Evolutionary conservation across 345 rosid genomes (phyloP).

Genomic region (Euphorbia lathyris): DNA sequence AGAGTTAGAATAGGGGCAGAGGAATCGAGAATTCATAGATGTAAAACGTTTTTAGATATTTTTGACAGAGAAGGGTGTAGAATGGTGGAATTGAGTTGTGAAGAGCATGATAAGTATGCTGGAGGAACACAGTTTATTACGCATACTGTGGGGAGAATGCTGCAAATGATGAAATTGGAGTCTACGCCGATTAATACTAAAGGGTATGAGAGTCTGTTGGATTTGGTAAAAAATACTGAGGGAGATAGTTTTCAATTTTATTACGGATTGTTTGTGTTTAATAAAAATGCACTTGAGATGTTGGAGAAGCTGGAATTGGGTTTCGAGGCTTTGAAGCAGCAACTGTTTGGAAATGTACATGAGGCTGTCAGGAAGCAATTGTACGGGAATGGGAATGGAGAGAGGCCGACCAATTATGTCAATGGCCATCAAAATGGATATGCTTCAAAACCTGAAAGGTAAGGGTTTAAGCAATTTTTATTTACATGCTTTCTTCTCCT

Average conservation of each 20-base stretch:
- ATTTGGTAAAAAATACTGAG: slow-evolving; percentile 46
- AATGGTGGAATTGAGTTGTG: slow-evolving; percentile 61
- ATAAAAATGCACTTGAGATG: slow-evolving; percentile 57
- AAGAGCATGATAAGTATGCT: slow-evolving; percentile 49
- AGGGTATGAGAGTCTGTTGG: slow-evolving; percentile 50
- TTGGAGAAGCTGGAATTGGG: slow-evolving; percentile 66
- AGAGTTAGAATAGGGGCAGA: slow-evolving; percentile 58
- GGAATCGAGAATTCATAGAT: slow-evolving; percentile 31
- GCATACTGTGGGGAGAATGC: slow-evolving; percentile 50
- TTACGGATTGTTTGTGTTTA: slow-evolving; percentile 71
- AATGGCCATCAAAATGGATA: not conserved
- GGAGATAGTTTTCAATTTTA: slow-evolving; percentile 77
- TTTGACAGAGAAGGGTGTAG: slow-evolving; percentile 43
- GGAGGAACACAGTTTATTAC: slow-evolving; percentile 54
- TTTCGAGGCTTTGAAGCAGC: slow-evolving; percentile 50
- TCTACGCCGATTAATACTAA: slow-evolving; percentile 55
- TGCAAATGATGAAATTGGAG: slow-evolving; percentile 46
- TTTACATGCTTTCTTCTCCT: too few relatives aligned
- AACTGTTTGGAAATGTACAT: slow-evolving; percentile 54
- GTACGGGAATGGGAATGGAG: slow-evolving; percentile 19
- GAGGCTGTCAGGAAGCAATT: slow-evolving; percentile 45
- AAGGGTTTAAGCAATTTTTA: slow-evolving; percentile 2
- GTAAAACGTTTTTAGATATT: slow-evolving; percentile 36
- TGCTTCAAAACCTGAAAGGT: slow-evolving; percentile 10
- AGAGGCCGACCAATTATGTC: not conserved